These are phyloP conservation scores for Lipomyces lipofer DNA, from an alignment of 805 yeast genomes.

Conservation along the genomic window DNA sequence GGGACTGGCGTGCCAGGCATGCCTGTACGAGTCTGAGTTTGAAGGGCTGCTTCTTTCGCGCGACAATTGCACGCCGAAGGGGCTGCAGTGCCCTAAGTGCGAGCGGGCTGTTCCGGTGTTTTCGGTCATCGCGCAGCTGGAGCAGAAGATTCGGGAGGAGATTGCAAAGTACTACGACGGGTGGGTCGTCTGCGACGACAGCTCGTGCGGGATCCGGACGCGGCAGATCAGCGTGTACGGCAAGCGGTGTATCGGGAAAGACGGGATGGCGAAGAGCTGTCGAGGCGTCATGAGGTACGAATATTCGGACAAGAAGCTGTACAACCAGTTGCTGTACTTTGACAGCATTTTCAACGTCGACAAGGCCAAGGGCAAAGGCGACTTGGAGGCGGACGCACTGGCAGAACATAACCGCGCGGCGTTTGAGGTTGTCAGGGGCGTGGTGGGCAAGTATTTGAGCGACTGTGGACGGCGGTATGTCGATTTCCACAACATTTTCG, in stretches of 20 bases:
- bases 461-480: conserved; percentile 90
- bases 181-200: conserved; percentile 81
- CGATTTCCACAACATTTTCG: conserved; percentile 75
- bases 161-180: conserved; percentile 82
- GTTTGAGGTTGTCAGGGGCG: conserved; percentile 54
- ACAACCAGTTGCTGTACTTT: conserved; percentile 81
- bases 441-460: conserved; percentile 69
- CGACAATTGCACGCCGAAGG: conserved; percentile 55
- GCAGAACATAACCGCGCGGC: conserved; percentile 74
- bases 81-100: conserved; percentile 71
- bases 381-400: conserved; percentile 62
- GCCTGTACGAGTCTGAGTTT: conserved; percentile 62
- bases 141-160: conserved; percentile 64
- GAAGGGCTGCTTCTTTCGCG: conserved; percentile 72
- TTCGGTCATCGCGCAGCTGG: conserved; percentile 70
- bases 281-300: conserved; percentile 79
- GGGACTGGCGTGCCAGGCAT: conserved; percentile 55
- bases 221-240: conserved; percentile 90
- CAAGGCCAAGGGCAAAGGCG: conserved; percentile 52
- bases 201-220: conserved; percentile 75
- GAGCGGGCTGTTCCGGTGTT: conserved; percentile 51
- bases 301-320: conserved; percentile 76
- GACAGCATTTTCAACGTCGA: conserved; percentile 79
- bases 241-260: conserved; percentile 69
- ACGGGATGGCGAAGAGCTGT: conserved; percentile 62